Conservation (phyloP, 2,329 filamentous ascomycete genomes). For the Phyllosticta paracitricarpa region DNA sequence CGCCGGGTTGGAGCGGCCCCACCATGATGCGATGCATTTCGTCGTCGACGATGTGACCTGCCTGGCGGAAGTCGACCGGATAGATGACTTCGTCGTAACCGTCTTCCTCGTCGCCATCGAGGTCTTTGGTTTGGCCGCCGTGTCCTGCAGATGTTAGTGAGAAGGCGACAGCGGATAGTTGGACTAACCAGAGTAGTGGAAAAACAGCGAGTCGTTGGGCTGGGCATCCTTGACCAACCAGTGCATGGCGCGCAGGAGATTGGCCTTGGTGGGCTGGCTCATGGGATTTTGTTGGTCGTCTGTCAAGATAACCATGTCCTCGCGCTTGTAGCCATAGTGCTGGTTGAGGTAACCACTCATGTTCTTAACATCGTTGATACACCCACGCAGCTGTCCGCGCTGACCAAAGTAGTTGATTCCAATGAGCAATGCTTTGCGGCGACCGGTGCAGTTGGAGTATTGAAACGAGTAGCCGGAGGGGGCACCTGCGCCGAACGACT, state of each 20-base stretch:
- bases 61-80: conserved; percentile 68
- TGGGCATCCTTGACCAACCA: conserved; percentile 92
- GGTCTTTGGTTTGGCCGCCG: conserved; percentile 70
- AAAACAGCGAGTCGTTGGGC: conserved; percentile 91
- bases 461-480: conserved; percentile 74
- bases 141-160: conserved; percentile 44
- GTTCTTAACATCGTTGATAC: conserved; percentile 96
- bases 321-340: conserved; percentile 83
- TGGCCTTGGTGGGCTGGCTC: conserved; percentile 93
- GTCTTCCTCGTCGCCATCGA: conserved; percentile 71
- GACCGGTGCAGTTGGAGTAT: conserved; percentile 84
- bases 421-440: conserved; percentile 79
- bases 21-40: conserved; percentile 79
- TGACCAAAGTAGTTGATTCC: conserved; percentile 97
- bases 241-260: conserved; percentile 92
- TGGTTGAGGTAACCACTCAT: conserved; percentile 87
- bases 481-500: conserved; percentile 53
- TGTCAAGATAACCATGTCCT: conserved; percentile 94
- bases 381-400: conserved; percentile 79
- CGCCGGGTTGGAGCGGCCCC: conserved; percentile 64
- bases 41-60: conserved; percentile 75
- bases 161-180: background rate
- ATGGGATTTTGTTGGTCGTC: conserved; percentile 96
- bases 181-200: conserved; percentile 80
- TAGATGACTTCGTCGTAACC: conserved; percentile 79